Evolutionary conservation across 202 grass and related monocot species (phyloP), one percentile per base, ranked within the genome.

Genomic region (Eragrostis tef): DNA sequence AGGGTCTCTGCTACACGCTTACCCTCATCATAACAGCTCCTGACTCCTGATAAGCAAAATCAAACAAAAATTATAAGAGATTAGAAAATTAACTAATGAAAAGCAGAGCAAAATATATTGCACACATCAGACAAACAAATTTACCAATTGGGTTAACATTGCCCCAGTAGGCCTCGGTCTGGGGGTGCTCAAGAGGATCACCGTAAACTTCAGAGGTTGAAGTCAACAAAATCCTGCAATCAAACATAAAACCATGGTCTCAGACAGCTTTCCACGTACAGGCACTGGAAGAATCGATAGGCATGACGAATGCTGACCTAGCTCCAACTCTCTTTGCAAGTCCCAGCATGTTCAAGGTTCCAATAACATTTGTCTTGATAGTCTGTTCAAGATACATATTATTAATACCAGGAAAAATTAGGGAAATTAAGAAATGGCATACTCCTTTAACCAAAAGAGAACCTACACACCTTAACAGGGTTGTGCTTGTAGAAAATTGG

Each of bases 401-500:
- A 82, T 67, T 6, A 82, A 48, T 70, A 81, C n/a, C 7, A 70
- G 54, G 34, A 47, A 9, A 45, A 13, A 16, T 62, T 21, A 77
- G 34, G 20, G 71, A 62, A 80, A 77, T 59, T 81, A 59, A 73
- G 39, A 81, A 61, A 83, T 65, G 19, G 36, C 57, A 65, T 73
- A 70, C 26, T 6, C 2, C n/a, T 68, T 27, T 64, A 16, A 74
- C 10, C 79, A 14, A 79, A 20, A 85, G 42, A 83, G 25, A 84
- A 27, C 9, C 21, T 77, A 52, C 64, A 83, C 59, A 98, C 95
- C 92, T 98, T 98, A 57, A 98, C 95, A 70, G 95, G 95, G 27
- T 98, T 98, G 86, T 98, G 94, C 80, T 98, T 98, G 90, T 98
- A 98, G 82, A 98, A 98, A 83, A 98, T 98, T 70, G 95, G 95